Conservation (phyloP, 2,329 filamentous ascomycete species). For the Stylonectria norvegica region DNA sequence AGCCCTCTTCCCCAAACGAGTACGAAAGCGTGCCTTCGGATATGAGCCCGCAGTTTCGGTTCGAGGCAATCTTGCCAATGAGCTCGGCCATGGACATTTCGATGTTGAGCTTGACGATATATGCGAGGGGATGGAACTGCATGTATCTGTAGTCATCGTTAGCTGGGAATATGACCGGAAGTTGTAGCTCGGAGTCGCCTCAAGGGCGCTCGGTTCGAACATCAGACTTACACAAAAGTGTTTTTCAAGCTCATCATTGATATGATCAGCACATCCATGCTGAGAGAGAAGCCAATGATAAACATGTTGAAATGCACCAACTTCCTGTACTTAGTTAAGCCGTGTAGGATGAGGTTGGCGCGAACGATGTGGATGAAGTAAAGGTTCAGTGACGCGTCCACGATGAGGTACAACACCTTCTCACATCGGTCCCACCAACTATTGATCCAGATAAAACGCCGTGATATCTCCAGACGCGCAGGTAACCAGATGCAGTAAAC, state of each 20-base stretch:
- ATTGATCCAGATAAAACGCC: constrained; percentile 24
- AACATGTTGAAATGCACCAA: constrained; percentile 28
- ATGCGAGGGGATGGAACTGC: constrained; percentile 51
- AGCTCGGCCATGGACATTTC: constrained; percentile 53
- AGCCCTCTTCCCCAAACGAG: constrained; percentile 12
- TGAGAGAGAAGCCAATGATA: constrained; percentile 26
- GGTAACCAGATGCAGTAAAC: constrained; percentile 28
- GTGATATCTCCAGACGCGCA: constrained; percentile 20
- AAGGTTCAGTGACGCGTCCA: constrained; percentile 22
- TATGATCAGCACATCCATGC: constrained; percentile 27
- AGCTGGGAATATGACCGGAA: no score
- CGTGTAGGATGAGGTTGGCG: constrained; percentile 17
- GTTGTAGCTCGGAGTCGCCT: no score
- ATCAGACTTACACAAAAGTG: constrained; percentile 24
- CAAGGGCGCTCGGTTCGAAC: no score
- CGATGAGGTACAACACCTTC: constrained; percentile 28
- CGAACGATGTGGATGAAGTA: constrained; percentile 26
- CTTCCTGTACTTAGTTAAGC: constrained; percentile 22
- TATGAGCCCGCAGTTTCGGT: constrained; percentile 16
- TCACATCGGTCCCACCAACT: constrained; percentile 27
- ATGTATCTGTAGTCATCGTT: constrained; percentile 31
- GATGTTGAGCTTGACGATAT: constrained; percentile 53
- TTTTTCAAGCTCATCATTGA: constrained; percentile 28
- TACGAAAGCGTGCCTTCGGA: constrained; percentile 18
- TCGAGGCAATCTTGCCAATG: constrained; percentile 39